Evolutionary conservation across 31 red algal species (phyloP), one percentile per base, ranked within the genome.

Genomic region (Endocladia muricata): DNA sequence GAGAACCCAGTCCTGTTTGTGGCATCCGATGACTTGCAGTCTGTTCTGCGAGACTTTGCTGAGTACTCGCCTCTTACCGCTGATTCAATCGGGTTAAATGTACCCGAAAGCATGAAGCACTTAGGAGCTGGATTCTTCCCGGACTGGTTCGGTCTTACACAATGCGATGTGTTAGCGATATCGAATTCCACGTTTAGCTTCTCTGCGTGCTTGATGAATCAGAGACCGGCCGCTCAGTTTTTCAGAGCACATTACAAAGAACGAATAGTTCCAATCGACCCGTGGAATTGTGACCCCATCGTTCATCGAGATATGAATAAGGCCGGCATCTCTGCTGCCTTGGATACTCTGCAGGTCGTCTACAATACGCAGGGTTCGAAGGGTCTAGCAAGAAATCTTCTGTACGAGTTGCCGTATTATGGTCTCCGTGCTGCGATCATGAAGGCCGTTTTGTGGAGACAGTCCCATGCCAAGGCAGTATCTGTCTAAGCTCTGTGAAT

Each of bases 181-280:
- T 89, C 83, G 51, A 98, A 98, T 61, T 94, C 90, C 5, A 94
- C 95, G 28, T 98, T 98, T 56, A 88, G 82, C 37, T 98, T 98
- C 71, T 91, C 95, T 3, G 88, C 89, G 30, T 98, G 90, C 69
- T 76, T 98, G 85, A 55, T 91, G 69, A 98, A 98, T 43, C 73
- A 81, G 34, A 33, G 39, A 26, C 55, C 84, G 25, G 85, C 63
- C 37, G 78, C 90, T 13, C 81, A 71, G 1, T 98, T 98, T 76
- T 98, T 67, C 80, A 58, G 95, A 28, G 95, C 95, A 23, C 95
- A 98, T 56, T 98, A 87, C 71, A 39, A 51, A 19, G 77, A 88
- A 28, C 61, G 76, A 4, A 98, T 98, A 56, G 81, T 87, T 13
- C 39, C 61, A 15, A 56, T 98, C 29, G 90, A 91, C 9, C 90